Evolutionary conservation across 495 filamentous ascomycete species (phyloP).

Genomic region (Tuber melanosporum): DNA sequence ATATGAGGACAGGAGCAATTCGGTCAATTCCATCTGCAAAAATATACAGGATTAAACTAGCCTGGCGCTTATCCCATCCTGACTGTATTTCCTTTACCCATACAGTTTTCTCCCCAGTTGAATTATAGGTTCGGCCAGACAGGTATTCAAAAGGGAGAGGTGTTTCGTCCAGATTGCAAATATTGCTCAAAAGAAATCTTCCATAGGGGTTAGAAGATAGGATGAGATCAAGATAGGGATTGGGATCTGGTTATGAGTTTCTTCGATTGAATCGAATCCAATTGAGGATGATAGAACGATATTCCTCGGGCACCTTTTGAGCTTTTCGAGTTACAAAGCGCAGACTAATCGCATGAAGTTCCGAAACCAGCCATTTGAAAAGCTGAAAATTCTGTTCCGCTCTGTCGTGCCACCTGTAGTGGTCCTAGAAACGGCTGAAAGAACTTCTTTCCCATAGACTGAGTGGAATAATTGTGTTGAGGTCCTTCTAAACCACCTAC

Average conservation of each 20-base stretch:
- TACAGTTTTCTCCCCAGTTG: slow-evolving; percentile 1
- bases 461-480: no score
- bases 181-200: background rate
- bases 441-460: no score
- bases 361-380: slow-evolving; percentile 5
- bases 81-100: background rate
- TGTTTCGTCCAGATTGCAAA: slow-evolving; percentile 4
- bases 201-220: background rate
- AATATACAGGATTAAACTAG: slow-evolving; percentile 1
- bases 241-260: background rate
- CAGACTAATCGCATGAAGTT: background rate
- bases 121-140: background rate
- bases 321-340: background rate
- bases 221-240: background rate
- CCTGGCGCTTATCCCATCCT: slow-evolving; percentile 10
- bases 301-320: background rate
- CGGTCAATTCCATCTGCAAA: slow-evolving; percentile 8
- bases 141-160: slow-evolving; percentile 13
- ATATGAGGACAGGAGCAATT: background rate
- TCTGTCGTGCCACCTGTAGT: no score
- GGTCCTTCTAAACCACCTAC: no score
- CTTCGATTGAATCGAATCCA: background rate
- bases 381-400: no score
- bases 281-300: background rate
- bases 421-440: no score